Percentiles rank a stretch among this genome's conserved stretches.
phyloP scores from a whole-genome alignment of 148 eudicot species.

The Vaccinium vitisidaea region DNA sequence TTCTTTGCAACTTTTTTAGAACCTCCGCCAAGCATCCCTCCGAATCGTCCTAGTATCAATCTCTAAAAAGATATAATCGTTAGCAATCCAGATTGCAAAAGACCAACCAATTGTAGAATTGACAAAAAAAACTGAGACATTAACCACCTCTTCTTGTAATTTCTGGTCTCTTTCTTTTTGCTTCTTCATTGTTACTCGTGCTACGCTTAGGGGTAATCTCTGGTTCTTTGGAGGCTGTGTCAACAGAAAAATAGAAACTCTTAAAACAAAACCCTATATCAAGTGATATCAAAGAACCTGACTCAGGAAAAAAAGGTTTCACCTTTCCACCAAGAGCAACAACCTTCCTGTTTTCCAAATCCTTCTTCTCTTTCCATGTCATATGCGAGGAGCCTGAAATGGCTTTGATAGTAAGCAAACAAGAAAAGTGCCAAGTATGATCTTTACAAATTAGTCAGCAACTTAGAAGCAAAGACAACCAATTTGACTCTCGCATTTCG shows the following conservation, averaged over 20 bases:
- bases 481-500: background rate
- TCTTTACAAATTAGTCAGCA: background rate
- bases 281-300: background rate
- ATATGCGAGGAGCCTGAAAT: constrained; percentile 62
- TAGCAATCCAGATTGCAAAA: constrained; percentile 5
- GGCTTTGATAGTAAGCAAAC: constrained; percentile 7
- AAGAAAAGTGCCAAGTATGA: background rate
- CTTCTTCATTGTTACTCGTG: constrained; percentile 75
- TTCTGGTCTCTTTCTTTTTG: constrained; percentile 75
- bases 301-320: background rate
- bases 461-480: background rate
- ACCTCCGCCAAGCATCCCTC: constrained; percentile 30
- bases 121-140: background rate
- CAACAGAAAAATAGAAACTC: background rate
- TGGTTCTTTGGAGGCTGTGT: constrained; percentile 74
- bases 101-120: background rate
- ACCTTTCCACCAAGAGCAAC: constrained; percentile 97
- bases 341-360: constrained; percentile 78
- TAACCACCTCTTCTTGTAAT: constrained; percentile 54
- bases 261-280: background rate
- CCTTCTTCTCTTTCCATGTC: constrained; percentile 93
- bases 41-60: constrained; percentile 51
- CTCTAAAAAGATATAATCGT: constrained; percentile 34
- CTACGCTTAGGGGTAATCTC: constrained; percentile 75
- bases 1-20: constrained; percentile 34